phyloP scores from a whole-genome alignment of 768 basidiomycete genomes.

The Russula compacta region DNA sequence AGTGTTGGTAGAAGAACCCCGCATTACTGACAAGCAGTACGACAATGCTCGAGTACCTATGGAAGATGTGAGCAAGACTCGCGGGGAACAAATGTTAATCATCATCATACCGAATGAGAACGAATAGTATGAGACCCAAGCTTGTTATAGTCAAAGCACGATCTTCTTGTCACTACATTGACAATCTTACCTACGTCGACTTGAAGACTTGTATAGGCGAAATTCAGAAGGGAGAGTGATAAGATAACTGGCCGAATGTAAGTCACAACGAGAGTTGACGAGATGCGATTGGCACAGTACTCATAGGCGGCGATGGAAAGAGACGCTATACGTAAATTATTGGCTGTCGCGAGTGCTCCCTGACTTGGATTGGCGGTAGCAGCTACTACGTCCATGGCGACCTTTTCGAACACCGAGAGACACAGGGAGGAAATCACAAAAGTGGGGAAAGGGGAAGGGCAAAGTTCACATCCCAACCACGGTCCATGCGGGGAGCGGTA shows the following conservation, averaged over 20 bases:
- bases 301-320: constrained; percentile 17
- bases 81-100: not conserved
- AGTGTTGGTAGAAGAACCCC: constrained; percentile 47
- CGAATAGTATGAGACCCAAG: constrained; percentile 12
- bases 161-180: not conserved
- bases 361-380: not conserved
- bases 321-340: constrained; percentile 16
- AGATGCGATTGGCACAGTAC: not conserved
- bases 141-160: not conserved
- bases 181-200: not conserved
- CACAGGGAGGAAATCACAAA: not conserved
- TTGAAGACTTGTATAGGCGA: constrained; percentile 8
- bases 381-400: not conserved
- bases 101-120: constrained; percentile 13
- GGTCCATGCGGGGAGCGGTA: not conserved
- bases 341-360: not conserved
- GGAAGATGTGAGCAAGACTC: not conserved
- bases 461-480: too few relatives aligned
- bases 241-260: constrained; percentile 9
- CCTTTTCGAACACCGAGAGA: not conserved
- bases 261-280: not conserved
- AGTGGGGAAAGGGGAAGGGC: too few relatives aligned
- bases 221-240: constrained; percentile 16
- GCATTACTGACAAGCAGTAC: constrained; percentile 44
- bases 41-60: constrained; percentile 37